These are phyloP conservation scores for Cenchrus americanus DNA, from an alignment of 176 grass and related monocot species.

Conservation along the genomic window DNA sequence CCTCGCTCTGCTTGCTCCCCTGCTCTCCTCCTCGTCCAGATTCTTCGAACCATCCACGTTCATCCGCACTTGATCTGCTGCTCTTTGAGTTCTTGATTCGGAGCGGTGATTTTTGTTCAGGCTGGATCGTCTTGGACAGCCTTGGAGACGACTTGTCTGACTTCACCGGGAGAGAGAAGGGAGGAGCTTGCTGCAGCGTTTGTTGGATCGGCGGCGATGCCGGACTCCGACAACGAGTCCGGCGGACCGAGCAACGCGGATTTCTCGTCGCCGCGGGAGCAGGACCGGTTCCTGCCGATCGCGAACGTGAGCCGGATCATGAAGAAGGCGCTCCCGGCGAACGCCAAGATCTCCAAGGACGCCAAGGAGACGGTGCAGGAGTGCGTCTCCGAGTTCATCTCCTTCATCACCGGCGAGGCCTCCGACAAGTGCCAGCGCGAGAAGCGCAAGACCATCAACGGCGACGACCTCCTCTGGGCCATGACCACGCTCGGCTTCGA, in stretches of 20 bases:
- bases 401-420: slow-evolving; percentile 95
- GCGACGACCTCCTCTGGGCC: slow-evolving; percentile 97
- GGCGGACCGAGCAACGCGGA: slow-evolving; percentile 57
- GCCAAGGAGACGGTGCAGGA: slow-evolving; percentile 99
- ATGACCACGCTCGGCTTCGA: slow-evolving; percentile 96
- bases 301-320: slow-evolving; percentile 98
- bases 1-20: not conserved
- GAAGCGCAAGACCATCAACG: slow-evolving; percentile 99
- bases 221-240: slow-evolving; percentile 91
- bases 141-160: slow-evolving; percentile 13
- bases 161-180: not conserved
- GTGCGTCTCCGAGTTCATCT: slow-evolving; percentile 98
- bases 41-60: not conserved
- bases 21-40: not conserved
- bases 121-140: not conserved
- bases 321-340: slow-evolving; percentile 93
- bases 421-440: slow-evolving; percentile 98
- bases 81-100: not conserved
- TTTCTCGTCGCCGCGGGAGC: slow-evolving; percentile 69
- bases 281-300: slow-evolving; percentile 90
- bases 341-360: slow-evolving; percentile 97
- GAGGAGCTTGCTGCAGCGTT: not conserved
- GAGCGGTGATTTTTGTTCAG: not conserved
- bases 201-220: slow-evolving; percentile 48
- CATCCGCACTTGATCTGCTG: not conserved